phyloP scores from a whole-genome alignment of 2,329 filamentous ascomycete genomes.

The Fusarium stilboides region DNA sequence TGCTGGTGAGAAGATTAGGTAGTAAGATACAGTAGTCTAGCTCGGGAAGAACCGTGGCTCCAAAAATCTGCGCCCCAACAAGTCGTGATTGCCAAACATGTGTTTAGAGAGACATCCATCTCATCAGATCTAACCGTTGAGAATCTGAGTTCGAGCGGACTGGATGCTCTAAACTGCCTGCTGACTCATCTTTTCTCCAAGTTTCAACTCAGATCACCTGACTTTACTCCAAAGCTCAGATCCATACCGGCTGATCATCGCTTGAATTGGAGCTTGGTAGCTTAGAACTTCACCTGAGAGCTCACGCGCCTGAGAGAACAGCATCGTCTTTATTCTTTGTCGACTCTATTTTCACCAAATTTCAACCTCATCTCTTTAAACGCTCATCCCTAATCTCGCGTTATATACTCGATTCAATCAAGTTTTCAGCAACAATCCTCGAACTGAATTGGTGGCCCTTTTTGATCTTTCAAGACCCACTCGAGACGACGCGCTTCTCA shows the following conservation, averaged over 20 bases:
- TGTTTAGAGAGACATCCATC: constrained; percentile 25
- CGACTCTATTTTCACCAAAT: constrained; percentile 1
- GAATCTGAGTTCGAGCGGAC: constrained; percentile 21
- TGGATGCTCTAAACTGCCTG: background rate
- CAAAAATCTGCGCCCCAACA: constrained; percentile 43
- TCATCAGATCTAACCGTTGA: constrained; percentile 45
- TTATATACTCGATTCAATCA: background rate
- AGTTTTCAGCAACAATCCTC: background rate
- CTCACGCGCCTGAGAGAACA: constrained; percentile 37
- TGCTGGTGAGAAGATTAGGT: constrained; percentile 34
- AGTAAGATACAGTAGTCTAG: constrained; percentile 4
- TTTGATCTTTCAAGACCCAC: constrained; percentile 29
- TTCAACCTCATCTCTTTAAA: background rate
- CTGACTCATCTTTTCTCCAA: constrained; percentile 33
- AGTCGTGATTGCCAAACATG: constrained; percentile 20
- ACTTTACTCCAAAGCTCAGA: constrained; percentile 11
- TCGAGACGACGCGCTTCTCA: constrained; percentile 41
- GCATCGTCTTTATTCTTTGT: constrained; percentile 31
- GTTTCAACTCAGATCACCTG: constrained; percentile 14
- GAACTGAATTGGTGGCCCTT: constrained; percentile 8
- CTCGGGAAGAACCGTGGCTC: constrained; percentile 39
- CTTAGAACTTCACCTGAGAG: constrained; percentile 38
- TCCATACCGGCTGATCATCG: constrained; percentile 39
- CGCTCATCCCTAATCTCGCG: background rate
- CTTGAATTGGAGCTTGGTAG: constrained; percentile 32